Evolutionary conservation across 345 rosid species (phyloP).

Genomic region (Kernera saxatilis): DNA sequence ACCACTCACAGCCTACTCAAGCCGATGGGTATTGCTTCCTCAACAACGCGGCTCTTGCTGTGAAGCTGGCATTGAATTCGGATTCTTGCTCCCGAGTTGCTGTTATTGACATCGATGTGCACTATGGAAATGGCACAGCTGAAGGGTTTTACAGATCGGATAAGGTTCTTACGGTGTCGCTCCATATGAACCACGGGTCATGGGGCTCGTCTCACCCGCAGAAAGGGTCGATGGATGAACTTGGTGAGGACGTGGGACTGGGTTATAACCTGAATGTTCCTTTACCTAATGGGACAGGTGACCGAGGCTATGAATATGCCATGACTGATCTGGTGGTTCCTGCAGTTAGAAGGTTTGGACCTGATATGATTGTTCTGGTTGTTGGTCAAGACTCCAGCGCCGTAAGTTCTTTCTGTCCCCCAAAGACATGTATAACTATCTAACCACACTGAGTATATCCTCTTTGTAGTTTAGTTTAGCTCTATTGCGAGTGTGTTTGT

Average conservation of each 20-base stretch:
- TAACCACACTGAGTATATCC: background rate
- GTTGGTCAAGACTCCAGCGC: slow-evolving; percentile 93
- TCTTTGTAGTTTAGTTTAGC: background rate
- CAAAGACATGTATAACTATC: background rate
- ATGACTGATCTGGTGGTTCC: slow-evolving; percentile 61
- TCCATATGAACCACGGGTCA: slow-evolving; percentile 93
- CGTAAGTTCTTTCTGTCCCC: slow-evolving; percentile 45
- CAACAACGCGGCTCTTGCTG: slow-evolving; percentile 78
- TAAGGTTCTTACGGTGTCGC: slow-evolving; percentile 69
- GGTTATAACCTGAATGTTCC: slow-evolving; percentile 86
- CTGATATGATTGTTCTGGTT: slow-evolving; percentile 69
- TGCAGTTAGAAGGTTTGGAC: slow-evolving; percentile 49
- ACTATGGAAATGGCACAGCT: slow-evolving; percentile 89
- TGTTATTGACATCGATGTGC: slow-evolving; percentile 84
- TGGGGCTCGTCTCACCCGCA: slow-evolving; percentile 98
- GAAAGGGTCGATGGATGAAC: slow-evolving; percentile 62
- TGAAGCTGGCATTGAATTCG: slow-evolving; percentile 54
- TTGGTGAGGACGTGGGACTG: slow-evolving; percentile 68
- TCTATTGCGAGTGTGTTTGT: background rate
- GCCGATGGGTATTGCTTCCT: slow-evolving; percentile 94
- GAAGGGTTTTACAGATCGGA: slow-evolving; percentile 65
- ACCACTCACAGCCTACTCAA: slow-evolving; percentile 82
- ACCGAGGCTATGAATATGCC: slow-evolving; percentile 63
- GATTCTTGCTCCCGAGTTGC: slow-evolving; percentile 49
- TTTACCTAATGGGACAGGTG: slow-evolving; percentile 88